These are phyloP conservation scores for Casuarina glauca DNA, from an alignment of 306 rosid genomes.

Conservation along the genomic window DNA sequence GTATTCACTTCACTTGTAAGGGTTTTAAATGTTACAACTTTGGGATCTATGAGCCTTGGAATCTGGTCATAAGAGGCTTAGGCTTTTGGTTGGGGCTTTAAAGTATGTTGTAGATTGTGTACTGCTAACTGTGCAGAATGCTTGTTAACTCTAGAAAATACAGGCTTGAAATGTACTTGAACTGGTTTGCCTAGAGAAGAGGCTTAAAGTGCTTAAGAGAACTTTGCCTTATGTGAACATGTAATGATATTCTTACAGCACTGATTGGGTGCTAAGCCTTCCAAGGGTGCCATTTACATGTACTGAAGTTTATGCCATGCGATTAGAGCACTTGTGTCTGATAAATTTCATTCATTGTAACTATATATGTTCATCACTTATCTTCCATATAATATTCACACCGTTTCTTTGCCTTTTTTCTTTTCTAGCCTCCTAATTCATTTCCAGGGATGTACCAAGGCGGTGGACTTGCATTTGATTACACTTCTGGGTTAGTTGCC, in stretches of 20 bases:
- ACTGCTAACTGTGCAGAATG: background rate
- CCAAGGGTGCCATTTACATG: background rate
- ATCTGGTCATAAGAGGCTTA: background rate
- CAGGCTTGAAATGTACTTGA: background rate
- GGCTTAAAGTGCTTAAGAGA: background rate
- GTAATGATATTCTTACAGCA: background rate
- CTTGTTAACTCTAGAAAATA: background rate
- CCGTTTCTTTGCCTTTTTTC: slow-evolving; percentile 3
- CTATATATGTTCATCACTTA: slow-evolving; percentile 12
- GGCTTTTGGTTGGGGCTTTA: background rate
- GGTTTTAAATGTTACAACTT: too few species aligned
- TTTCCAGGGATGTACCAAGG: slow-evolving; percentile 51
- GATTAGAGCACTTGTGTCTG: background rate
- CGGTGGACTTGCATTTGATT: slow-evolving; percentile 66
- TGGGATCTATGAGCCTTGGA: background rate
- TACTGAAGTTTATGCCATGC: background rate
- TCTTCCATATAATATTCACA: slow-evolving; percentile 16
- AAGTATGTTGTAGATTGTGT: background rate
- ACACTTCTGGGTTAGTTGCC: slow-evolving; percentile 71
- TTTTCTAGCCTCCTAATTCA: slow-evolving; percentile 66
- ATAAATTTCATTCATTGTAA: background rate
- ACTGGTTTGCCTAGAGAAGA: background rate
- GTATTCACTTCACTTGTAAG: too few species aligned
- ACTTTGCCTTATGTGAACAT: background rate
- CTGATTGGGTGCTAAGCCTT: background rate